phyloP scores from a whole-genome alignment of 2,329 filamentous ascomycete genomes.

The Paraconiothyrium sp. region DNA sequence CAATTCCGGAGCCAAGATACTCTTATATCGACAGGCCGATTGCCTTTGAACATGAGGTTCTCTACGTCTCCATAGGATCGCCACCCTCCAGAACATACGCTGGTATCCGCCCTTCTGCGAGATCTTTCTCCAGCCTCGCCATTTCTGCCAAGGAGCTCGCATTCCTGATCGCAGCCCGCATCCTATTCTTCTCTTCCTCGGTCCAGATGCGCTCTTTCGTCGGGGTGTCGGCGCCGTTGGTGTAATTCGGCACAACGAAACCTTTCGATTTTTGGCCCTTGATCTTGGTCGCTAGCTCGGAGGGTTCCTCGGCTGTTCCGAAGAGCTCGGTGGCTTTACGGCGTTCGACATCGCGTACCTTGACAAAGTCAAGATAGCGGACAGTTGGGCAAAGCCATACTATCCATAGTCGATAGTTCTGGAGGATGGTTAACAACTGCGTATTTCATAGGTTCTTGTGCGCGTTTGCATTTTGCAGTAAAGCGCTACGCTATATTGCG shows the following conservation, averaged over 20 bases:
- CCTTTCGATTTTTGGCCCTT: slow-evolving; percentile 83
- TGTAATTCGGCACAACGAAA: slow-evolving; percentile 66
- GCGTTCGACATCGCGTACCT: slow-evolving; percentile 88
- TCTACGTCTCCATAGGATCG: slow-evolving; percentile 42
- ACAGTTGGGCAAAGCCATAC: slow-evolving; percentile 86
- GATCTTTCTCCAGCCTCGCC: slow-evolving; percentile 85
- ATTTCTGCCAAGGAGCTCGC: slow-evolving; percentile 93
- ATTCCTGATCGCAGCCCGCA: slow-evolving; percentile 87
- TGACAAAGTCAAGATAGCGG: slow-evolving; percentile 90
- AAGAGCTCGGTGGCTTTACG: slow-evolving; percentile 81
- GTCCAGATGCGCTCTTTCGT: slow-evolving; percentile 76
- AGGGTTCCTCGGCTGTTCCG: slow-evolving; percentile 79
- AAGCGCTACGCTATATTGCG: slow-evolving; percentile 3
- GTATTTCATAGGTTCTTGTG: not conserved
- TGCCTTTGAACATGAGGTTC: not conserved
- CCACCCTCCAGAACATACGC: slow-evolving; percentile 39
- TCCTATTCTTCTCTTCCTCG: slow-evolving; percentile 83
- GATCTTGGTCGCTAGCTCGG: slow-evolving; percentile 77
- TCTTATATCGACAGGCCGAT: not conserved
- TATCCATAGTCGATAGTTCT: slow-evolving; percentile 94
- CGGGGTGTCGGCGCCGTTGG: slow-evolving; percentile 45
- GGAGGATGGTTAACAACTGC: slow-evolving; percentile 22
- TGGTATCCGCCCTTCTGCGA: slow-evolving; percentile 88
- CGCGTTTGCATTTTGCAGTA: not conserved
- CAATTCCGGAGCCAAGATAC: not conserved